These are phyloP conservation scores for Esteya vermicola DNA, from an alignment of 2,329 filamentous ascomycete species.

Conservation along the genomic window DNA sequence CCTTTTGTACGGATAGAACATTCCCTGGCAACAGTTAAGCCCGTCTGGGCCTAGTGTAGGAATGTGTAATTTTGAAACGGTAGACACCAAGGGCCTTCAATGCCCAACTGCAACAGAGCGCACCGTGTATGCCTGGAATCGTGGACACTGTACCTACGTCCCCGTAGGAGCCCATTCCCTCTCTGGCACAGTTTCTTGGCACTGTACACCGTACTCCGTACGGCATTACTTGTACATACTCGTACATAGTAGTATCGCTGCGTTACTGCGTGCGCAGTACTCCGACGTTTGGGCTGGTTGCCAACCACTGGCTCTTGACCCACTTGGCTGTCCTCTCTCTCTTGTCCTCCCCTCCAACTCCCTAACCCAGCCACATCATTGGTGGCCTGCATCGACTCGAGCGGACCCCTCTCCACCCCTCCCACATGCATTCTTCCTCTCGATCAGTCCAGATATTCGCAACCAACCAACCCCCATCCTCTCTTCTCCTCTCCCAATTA, in stretches of 20 bases:
- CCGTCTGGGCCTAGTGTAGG: constrained; percentile 4
- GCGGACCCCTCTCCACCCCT: constrained; percentile 1
- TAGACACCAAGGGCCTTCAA: background rate
- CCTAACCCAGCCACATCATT: constrained; percentile 1
- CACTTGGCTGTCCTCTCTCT: background rate
- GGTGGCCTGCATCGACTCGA: constrained; percentile 1
- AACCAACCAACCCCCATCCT: constrained; percentile 4
- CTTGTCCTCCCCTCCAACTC: constrained; percentile 1
- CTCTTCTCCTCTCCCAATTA: constrained; percentile 3
- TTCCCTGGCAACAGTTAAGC: constrained; percentile 1
- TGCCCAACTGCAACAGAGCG: background rate
- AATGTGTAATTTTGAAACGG: constrained; percentile 9
- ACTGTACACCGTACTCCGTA: background rate
- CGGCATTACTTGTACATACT: too few relatives aligned
- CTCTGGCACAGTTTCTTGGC: background rate
- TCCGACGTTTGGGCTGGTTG: too few relatives aligned
- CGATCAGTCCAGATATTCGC: constrained; percentile 4
- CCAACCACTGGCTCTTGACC: background rate
- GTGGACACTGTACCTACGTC: too few relatives aligned
- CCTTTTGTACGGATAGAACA: constrained; percentile 1
- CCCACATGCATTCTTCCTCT: background rate
- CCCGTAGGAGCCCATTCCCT: background rate
- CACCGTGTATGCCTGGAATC: too few relatives aligned
- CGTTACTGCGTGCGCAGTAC: too few relatives aligned
- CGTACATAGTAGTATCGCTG: too few relatives aligned